Base-by-base conservation (phyloP, 1,139 yeast genomes). In the Yarrowia galli region DNA sequence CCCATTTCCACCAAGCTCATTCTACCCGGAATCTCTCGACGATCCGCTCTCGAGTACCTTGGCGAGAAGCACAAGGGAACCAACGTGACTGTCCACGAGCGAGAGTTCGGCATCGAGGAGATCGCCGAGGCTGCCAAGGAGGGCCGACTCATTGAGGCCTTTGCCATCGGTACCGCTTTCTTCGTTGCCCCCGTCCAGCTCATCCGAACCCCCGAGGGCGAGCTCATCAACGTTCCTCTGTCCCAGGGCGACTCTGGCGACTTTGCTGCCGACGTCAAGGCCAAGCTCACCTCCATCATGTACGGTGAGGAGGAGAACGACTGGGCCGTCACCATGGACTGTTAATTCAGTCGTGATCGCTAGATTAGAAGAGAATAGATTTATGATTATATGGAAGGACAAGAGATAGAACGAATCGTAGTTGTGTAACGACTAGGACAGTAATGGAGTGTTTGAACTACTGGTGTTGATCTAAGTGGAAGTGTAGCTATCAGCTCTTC, bases 91-190 rank as follows among this genome's bases (percentile, higher is more conserved):
- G 76, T 81, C 46, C 73, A 73, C 46, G 84, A 81, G 73, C 75
- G 80, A 64, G 78, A 74, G 71, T 77, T 79, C 73, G 77, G 83
- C 56, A 77, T 81, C 64, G 74, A 71, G 68, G 83, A 81, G 67
- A 75, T 81, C 65, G 74, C 74, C 70, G 76, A 76, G 67, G 77
- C 80, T 25, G 77, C 79, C 25, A 76, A 74, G 42, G 79, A 78
- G 72, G 79, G 79, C 65, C 76, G 81, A 67, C 76, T 81, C 67
- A 75, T 80, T 15, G 84, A 81, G 73, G 82, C 83, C 2, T 81
- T 81, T 68, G 80, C 81, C 10, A 75, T 81, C 49, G 84, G 84
- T 20, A 81, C 84, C 54, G 83, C 83, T 15, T 81, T 78, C 70
- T 77, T 81, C 70, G 80, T 81, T 4, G 76, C 82, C 22, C 81